A percentile compares a stretch with the other conserved stretches of the same genome.
These are phyloP conservation scores for Jimgerdemannia lactiflua DNA, from an alignment of 192 early-diverging fungal species.

Conservation along the genomic window DNA sequence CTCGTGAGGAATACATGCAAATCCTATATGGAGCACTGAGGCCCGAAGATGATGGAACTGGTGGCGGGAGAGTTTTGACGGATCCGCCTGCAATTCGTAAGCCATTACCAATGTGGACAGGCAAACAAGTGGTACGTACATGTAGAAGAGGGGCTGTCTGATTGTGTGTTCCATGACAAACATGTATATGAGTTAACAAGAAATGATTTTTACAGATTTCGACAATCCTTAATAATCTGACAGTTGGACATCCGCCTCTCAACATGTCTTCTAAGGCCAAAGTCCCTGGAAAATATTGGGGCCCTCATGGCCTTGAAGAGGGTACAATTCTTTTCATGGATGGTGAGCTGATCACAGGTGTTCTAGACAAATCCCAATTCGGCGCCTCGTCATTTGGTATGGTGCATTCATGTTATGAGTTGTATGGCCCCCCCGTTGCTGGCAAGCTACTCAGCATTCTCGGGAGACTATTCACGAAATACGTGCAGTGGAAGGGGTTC, in stretches of 20 bases:
- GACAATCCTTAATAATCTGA: constrained; percentile 92
- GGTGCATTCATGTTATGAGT: constrained; percentile 94
- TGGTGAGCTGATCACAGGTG: constrained; percentile 87
- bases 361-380: constrained; percentile 97
- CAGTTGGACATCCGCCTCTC: constrained; percentile 66
- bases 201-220: constrained; percentile 49
- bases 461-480: constrained; percentile 86
- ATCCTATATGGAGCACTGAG: constrained; percentile 86
- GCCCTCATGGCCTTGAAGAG: constrained; percentile 73
- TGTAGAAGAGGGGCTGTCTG: background rate
- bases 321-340: constrained; percentile 83
- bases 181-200: constrained; percentile 20
- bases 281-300: constrained; percentile 87
- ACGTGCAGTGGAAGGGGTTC: constrained; percentile 88
- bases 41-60: constrained; percentile 68
- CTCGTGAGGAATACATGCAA: constrained; percentile 89
- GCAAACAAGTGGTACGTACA: constrained; percentile 91
- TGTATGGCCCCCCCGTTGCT: constrained; percentile 87
- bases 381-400: constrained; percentile 90
- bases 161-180: background rate
- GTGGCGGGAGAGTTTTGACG: constrained; percentile 77
- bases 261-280: constrained; percentile 89
- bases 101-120: constrained; percentile 91
- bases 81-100: constrained; percentile 86
- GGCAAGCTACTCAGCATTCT: constrained; percentile 90